Percentiles rank a stretch among this genome's conserved stretches.
Conservation (phyloP, 495 filamentous ascomycete genomes). For the Penicillium alfredii region DNA sequence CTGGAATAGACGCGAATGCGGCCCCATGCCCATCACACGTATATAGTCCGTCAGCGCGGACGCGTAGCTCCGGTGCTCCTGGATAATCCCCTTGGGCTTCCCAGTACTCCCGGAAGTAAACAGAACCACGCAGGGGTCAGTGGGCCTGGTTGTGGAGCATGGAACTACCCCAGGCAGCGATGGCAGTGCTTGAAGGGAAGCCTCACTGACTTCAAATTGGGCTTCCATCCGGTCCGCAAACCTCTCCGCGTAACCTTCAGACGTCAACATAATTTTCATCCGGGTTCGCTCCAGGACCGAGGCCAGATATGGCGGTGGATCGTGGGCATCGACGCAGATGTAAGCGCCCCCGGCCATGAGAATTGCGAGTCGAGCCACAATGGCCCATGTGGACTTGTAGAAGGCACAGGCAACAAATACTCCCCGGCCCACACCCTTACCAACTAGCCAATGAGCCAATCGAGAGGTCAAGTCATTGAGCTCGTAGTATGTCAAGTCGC, state of each 20-base stretch:
- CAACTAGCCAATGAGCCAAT: slow-evolving; percentile 21
- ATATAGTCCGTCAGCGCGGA: slow-evolving; percentile 21
- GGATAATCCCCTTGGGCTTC: slow-evolving; percentile 43
- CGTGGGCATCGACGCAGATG: slow-evolving; percentile 45
- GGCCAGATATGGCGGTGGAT: slow-evolving; percentile 31
- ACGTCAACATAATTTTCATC: slow-evolving; percentile 15
- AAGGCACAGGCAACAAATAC: slow-evolving; percentile 25
- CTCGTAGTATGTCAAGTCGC: slow-evolving; percentile 27
- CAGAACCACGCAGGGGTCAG: slow-evolving; percentile 22
- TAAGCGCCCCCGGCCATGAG: slow-evolving; percentile 40
- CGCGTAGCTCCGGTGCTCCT: slow-evolving; percentile 38
- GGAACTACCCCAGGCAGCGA: not conserved
- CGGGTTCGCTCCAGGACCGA: slow-evolving; percentile 15
- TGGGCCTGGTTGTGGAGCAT: slow-evolving; percentile 7
- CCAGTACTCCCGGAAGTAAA: slow-evolving; percentile 45
- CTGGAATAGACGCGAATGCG: slow-evolving; percentile 32
- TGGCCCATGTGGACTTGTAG: slow-evolving; percentile 29
- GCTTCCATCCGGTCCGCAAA: slow-evolving; percentile 7
- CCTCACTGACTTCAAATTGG: slow-evolving; percentile 11
- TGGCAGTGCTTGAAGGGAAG: slow-evolving; percentile 2
- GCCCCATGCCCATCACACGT: slow-evolving; percentile 10
- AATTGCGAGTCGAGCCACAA: slow-evolving; percentile 25
- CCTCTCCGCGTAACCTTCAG: slow-evolving; percentile 5
- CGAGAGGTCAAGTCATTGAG: slow-evolving; percentile 18
- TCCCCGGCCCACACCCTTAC: slow-evolving; percentile 15